These are phyloP conservation scores for Phlebiopsis gigantea DNA, from an alignment of 768 basidiomycete genomes.

Conservation along the genomic window DNA sequence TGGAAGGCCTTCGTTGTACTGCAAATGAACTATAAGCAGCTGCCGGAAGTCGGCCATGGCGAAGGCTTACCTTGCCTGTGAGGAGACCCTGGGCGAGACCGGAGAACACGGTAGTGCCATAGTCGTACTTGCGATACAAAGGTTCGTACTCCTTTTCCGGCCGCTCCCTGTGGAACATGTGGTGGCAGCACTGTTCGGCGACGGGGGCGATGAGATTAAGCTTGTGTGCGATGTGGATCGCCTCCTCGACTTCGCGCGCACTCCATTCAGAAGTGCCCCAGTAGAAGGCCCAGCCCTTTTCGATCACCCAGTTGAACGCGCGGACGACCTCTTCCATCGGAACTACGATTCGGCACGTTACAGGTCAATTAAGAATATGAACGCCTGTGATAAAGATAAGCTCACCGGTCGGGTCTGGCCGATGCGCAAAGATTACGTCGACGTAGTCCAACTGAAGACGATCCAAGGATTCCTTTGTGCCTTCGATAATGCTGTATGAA, in stretches of 20 bases:
- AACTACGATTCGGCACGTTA: slow-evolving; percentile 25
- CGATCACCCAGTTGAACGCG: slow-evolving; percentile 77
- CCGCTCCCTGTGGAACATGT: slow-evolving; percentile 74
- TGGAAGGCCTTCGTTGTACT: slow-evolving; percentile 76
- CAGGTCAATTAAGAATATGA: background rate
- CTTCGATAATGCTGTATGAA: slow-evolving; percentile 60
- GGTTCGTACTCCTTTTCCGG: slow-evolving; percentile 75
- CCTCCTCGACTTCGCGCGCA: slow-evolving; percentile 50
- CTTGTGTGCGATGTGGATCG: slow-evolving; percentile 57
- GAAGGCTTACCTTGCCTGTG: slow-evolving; percentile 65
- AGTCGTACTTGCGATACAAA: slow-evolving; percentile 58
- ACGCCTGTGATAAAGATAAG: background rate
- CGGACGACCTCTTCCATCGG: slow-evolving; percentile 77
- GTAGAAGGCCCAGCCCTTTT: slow-evolving; percentile 65
- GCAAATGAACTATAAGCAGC: background rate
- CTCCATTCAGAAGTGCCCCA: slow-evolving; percentile 81
- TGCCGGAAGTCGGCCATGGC: background rate
- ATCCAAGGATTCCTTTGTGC: slow-evolving; percentile 57
- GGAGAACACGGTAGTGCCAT: slow-evolving; percentile 70
- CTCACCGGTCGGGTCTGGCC: slow-evolving; percentile 51
- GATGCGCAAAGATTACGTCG: slow-evolving; percentile 68
- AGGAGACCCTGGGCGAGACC: slow-evolving; percentile 67
- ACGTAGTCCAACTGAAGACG: slow-evolving; percentile 73
- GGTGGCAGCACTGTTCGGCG: slow-evolving; percentile 71
- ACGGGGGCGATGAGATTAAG: slow-evolving; percentile 66